These are phyloP conservation scores for Hypoxylon sp. DNA, from an alignment of 2,329 filamentous ascomycete species.

Conservation along the genomic window DNA sequence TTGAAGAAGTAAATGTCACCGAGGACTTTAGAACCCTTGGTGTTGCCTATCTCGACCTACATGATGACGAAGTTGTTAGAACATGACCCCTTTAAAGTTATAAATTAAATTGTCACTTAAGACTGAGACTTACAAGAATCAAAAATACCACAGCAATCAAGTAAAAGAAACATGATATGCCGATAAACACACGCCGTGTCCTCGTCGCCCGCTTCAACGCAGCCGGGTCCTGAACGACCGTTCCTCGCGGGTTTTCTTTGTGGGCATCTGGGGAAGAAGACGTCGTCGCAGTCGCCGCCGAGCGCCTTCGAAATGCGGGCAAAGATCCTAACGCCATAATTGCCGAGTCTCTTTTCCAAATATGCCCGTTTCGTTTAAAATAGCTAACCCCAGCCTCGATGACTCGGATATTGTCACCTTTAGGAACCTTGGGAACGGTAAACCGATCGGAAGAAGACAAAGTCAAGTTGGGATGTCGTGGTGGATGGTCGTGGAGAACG, in stretches of 20 bases:
- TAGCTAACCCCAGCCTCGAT: constrained; percentile 2
- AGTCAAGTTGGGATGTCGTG: constrained; percentile 8
- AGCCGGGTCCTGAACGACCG: constrained; percentile 33
- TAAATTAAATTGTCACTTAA: no score
- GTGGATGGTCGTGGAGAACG: constrained; percentile 20
- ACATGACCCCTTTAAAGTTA: no score
- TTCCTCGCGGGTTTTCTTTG: constrained; percentile 32
- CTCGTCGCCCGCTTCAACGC: constrained; percentile 58
- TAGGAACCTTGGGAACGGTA: no score
- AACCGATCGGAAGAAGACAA: constrained; percentile 6
- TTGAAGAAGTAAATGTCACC: constrained; percentile 83
- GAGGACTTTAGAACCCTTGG: constrained; percentile 67
- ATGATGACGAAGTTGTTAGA: constrained; percentile 24
- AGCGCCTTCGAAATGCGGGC: constrained; percentile 40
- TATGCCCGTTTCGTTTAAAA: no score
- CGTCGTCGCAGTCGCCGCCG: constrained; percentile 24
- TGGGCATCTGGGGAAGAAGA: constrained; percentile 29
- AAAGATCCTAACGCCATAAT: constrained; percentile 37
- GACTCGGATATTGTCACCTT: no score
- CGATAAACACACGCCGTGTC: constrained; percentile 67
- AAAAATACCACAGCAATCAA: constrained; percentile 74
- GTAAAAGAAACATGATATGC: constrained; percentile 74
- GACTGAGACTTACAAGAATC: constrained; percentile 70
- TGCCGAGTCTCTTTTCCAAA: background rate
- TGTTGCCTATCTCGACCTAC: constrained; percentile 76